Evolutionary conservation across 2,329 filamentous ascomycete species (phyloP), one percentile per base, ranked within the genome.

Genomic region (Trematosphaeria pertusa): DNA sequence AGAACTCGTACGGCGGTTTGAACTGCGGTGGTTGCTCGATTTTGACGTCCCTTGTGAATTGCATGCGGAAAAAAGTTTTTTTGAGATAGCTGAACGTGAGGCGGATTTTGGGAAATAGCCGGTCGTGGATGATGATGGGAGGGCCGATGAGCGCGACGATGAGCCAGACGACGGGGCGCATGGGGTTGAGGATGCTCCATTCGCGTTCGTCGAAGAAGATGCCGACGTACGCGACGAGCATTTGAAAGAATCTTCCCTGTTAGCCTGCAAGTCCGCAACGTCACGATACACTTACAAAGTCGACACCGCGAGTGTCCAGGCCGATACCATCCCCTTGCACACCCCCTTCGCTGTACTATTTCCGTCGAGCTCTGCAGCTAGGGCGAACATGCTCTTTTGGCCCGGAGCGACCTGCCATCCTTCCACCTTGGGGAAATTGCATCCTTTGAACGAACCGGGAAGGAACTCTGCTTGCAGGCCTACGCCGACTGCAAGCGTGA

Each of bases 121-220:
- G 12, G 10, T 37, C 15, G 14, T 33, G 12, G n/a, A 56, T 11
- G 12, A 30, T 45, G 28, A 47, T 35, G 0, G 33, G 20, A 1
- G 42, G 41, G 7, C 14, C 26, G 17, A 51, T 18, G 14, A 57
- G 5, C 4, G 39, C 5, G 10, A 52, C 4, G 2, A 53, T 17
- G 18, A 61, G 19, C 40, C 42, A 50, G 30, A 49, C 20, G 8
- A 50, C n/a, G 9, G 52, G 58, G 5, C 58, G 37, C 5, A 42
- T 46, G 7, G 58, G 50, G 22, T 61, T 61, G 18, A 61, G 49
- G 3, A 61, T n/a, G 37, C 55, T 59, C 30, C 35, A 34, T 37
- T 51, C 46, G 12, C 55, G 50, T 33, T 42, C 49, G 24, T 61
- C 58, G 40, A 47, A 55, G 49, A 61, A 61, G 21, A 61, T 38